Conservation (phyloP, 1,284 basidiomycete genomes). For the Boletus semigastroideus region DNA sequence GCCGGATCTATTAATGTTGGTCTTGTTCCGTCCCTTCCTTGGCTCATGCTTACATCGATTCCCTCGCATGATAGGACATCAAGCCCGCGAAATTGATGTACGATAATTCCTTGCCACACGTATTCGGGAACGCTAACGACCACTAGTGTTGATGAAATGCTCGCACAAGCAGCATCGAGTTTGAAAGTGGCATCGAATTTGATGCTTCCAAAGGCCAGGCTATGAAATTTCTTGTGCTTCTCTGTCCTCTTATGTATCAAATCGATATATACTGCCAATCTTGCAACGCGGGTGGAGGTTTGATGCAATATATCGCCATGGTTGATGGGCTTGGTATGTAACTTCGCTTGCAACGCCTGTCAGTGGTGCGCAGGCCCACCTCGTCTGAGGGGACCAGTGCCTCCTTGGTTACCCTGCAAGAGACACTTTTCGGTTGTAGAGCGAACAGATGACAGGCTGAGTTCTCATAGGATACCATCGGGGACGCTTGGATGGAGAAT, state of each 20-base stretch:
- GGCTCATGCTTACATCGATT: constrained; percentile 1
- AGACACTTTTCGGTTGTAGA: no score
- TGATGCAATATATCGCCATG: neutral
- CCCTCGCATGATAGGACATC: constrained; percentile 50
- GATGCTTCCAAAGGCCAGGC: constrained; percentile 42
- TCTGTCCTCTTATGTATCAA: neutral
- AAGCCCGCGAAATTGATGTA: constrained; percentile 82
- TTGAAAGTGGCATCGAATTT: constrained; percentile 39
- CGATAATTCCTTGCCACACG: constrained; percentile 24
- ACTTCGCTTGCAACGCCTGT: neutral
- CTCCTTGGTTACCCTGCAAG: no score
- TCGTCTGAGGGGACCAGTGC: neutral
- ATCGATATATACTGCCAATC: neutral
- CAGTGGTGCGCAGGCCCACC: neutral
- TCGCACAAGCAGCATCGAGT: constrained; percentile 52
- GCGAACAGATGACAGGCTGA: no score
- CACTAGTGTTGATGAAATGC: constrained; percentile 67
- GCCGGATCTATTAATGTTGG: constrained; percentile 71
- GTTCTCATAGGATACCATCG: no score
- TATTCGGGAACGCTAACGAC: constrained; percentile 14
- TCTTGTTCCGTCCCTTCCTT: constrained; percentile 6
- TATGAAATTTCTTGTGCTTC: constrained; percentile 33
- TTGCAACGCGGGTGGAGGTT: neutral
- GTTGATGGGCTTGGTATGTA: neutral
- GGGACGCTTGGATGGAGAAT: no score